Conservation (phyloP, 225 moss, liverwort and hornwort genomes). For the Pseudoscleropodium purum region DNA sequence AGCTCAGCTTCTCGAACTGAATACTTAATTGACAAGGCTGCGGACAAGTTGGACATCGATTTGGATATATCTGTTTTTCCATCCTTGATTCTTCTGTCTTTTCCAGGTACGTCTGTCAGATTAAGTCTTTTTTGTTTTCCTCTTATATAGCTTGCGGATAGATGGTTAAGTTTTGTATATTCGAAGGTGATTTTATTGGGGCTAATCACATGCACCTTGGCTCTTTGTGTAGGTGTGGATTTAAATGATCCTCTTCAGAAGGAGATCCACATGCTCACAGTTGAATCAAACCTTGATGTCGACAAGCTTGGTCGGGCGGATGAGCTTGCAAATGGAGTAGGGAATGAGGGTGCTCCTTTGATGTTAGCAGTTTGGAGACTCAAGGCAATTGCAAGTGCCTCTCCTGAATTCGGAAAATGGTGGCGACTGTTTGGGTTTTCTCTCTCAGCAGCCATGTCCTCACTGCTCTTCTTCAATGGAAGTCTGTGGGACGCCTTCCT, state of each 20-base stretch:
- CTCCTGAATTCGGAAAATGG: slow-evolving; percentile 39
- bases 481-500: slow-evolving; percentile 42
- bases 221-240: slow-evolving; percentile 27
- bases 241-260: slow-evolving; percentile 20
- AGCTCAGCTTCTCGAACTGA: slow-evolving; percentile 55
- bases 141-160: background rate
- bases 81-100: slow-evolving; percentile 51
- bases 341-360: slow-evolving; percentile 9
- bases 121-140: too few species aligned
- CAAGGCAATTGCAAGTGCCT: slow-evolving; percentile 33
- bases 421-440: slow-evolving; percentile 49
- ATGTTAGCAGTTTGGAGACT: slow-evolving; percentile 34
- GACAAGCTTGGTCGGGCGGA: slow-evolving; percentile 60
- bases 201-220: background rate
- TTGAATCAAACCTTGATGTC: slow-evolving; percentile 39
- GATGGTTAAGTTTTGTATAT: background rate
- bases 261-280: slow-evolving; percentile 55
- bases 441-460: slow-evolving; percentile 44
- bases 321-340: slow-evolving; percentile 51
- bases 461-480: slow-evolving; percentile 51
- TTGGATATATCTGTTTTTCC: slow-evolving; percentile 43
- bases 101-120: slow-evolving; percentile 20
- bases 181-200: background rate
- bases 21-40: slow-evolving; percentile 49
- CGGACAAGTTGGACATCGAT: slow-evolving; percentile 30